phyloP scores from a whole-genome alignment of 768 basidiomycete species.

The Russula virescens region DNA sequence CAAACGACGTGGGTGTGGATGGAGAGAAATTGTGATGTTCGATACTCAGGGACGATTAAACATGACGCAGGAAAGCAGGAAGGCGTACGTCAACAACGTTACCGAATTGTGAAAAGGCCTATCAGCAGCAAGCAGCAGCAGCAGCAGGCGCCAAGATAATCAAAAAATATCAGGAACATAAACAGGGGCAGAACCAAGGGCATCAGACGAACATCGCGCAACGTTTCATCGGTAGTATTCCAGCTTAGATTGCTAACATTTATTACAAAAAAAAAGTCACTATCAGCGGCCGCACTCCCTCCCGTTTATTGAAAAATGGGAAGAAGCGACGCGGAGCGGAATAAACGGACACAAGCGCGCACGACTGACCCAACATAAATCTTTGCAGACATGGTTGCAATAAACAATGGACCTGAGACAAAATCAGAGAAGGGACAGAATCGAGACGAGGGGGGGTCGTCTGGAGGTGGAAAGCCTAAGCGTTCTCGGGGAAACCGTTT shows the following conservation, averaged over 20 bases:
- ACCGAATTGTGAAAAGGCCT: slow-evolving; percentile 84
- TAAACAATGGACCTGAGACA: slow-evolving; percentile 25
- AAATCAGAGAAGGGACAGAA: slow-evolving; percentile 13
- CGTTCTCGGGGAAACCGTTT: slow-evolving; percentile 18
- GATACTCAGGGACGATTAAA: neutral
- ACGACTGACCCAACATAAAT: slow-evolving; percentile 93
- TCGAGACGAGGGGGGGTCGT: slow-evolving; percentile 10
- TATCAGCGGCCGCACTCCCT: slow-evolving; percentile 44
- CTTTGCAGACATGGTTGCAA: slow-evolving; percentile 65
- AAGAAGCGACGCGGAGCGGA: slow-evolving; percentile 41
- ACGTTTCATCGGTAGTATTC: slow-evolving; percentile 91
- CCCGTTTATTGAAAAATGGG: slow-evolving; percentile 24
- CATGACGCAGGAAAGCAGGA: slow-evolving; percentile 32
- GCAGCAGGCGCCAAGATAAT: too few species aligned
- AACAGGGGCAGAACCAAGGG: slow-evolving; percentile 30
- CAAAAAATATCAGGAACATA: slow-evolving; percentile 25
- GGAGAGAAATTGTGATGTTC: neutral
- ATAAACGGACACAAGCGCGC: slow-evolving; percentile 42
- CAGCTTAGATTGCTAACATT: slow-evolving; percentile 83
- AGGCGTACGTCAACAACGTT: slow-evolving; percentile 87
- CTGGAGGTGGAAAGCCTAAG: slow-evolving; percentile 3
- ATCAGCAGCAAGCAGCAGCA: slow-evolving; percentile 26
- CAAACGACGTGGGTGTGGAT: too few species aligned
- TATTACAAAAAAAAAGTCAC: slow-evolving; percentile 34
- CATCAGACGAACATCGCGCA: slow-evolving; percentile 78